Base-by-base conservation (phyloP, 805 yeast genomes). In the Lachancea sp. region DNA sequence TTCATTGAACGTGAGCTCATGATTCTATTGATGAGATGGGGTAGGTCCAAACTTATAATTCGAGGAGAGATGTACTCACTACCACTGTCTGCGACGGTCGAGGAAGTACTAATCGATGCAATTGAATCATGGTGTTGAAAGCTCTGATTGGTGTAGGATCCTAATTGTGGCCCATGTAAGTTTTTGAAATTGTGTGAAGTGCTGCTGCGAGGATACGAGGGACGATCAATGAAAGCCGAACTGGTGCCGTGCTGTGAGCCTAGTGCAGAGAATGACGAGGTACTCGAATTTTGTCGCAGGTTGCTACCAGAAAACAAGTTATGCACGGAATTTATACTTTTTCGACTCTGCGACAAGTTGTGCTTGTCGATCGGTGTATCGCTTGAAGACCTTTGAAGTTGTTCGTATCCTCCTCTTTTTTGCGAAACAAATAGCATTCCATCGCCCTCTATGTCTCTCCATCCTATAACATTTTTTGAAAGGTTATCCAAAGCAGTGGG, bases 361-460 rank as follows among this genome's bases (percentile, higher is more conserved):
- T 27, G 38, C 26, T 39, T 33, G 13, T 31, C 31, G 5, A 13
- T 20, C 10, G 18, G 27, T 2, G 46, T 17, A 7, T 26, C 18
- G 10, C 6, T 25, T 16, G 35, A 8, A 3, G 19, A 16, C 18
- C 10, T 25, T 25, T 36, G 44, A n/a, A 27, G 36, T 10, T 48
- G 22, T 12, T 48, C 52, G 32, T 62, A 62, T 3, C 55, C 44
- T 11, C 65, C 66, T 3, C 46, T 29, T 19, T 55, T 49, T 48
- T 62, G 67, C 26, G 57, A 56, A 11, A 60, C 33, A 45, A 59
- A 57, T 11, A 61, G 43, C 16, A 64, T 47, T 1, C 67, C 68
- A 49, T 59, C 57, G 3, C 68, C 68, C 40, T 62, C 67, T 11
- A 64, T 59, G 44, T 64, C 68, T 49, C 68, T 60, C 68, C 68